Evolutionary conservation across 2,329 filamentous ascomycete species (phyloP), one percentile per base, ranked within the genome.

Genomic region (Metarhizium rileyi): DNA sequence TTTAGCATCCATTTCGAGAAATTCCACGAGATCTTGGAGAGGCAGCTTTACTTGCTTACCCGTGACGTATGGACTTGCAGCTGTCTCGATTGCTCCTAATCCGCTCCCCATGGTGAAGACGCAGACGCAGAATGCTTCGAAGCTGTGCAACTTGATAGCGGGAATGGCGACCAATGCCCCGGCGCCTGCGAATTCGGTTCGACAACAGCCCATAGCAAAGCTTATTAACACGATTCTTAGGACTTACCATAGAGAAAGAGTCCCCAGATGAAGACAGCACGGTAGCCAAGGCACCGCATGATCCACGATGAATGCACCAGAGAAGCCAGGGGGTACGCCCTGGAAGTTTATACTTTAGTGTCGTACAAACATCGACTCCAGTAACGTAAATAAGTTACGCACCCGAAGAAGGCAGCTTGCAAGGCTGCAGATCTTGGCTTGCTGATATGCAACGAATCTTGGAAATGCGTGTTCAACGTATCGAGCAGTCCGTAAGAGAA

Each of bases 91-190:
- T 0, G 85, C 85, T 1, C 81, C 81, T 1, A 90, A 72, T 4
- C 85, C 86, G 50, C 81, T 83, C 26, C 85, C 86, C 51, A 89
- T 84, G 54, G 90, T 77, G 64, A 90, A 87, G 56, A 87, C 81
- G 56, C 73, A 77, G 35, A 77, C 78, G 58, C 84, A 88, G 68
- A 90, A 90, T 9, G 86, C 87, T 25, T 75, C 79, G 59, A 90
- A 90, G 14, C 80, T 86, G 50, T 76, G 72, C 33, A 78, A 76
- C 54, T 77, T 75, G 57, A 83, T 75, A 52, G 74, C 77, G 0
- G 75, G 71, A 47, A 75, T 77, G 10, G 74, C 71, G 16, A 78
- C 66, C 46, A 79, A 61, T n/a, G 74, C 76, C 16, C 78, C 78
- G 30, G 79, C 36, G 10, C 36, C 36, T 40, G 36, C 22, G 20